A percentile compares a stretch with the other conserved stretches of the same genome.
phyloP scores from a whole-genome alignment of 257 asterid species.

The Thymus mandschuricus region DNA sequence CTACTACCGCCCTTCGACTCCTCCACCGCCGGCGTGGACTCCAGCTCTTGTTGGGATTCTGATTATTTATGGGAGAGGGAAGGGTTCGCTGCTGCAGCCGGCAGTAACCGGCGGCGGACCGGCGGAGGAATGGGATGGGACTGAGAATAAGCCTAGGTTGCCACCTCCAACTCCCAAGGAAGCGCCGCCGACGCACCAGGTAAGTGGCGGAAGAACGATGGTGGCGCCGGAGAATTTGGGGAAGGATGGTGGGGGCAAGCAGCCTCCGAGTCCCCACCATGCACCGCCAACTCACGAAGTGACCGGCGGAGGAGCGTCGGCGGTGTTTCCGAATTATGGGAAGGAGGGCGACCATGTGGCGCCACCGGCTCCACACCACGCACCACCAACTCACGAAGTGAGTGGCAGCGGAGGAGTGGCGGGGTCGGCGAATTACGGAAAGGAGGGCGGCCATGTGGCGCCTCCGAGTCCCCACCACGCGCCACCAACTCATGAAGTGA shows the following conservation, averaged over 20 bases:
- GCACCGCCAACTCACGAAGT: slow-evolving; percentile 23
- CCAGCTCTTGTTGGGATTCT: not conserved
- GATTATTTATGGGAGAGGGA: not conserved
- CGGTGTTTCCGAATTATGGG: not conserved
- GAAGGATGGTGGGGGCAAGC: not conserved
- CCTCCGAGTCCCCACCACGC: slow-evolving; percentile 27
- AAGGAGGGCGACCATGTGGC: not conserved
- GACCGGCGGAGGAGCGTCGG: slow-evolving; percentile 7
- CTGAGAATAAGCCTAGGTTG: no score
- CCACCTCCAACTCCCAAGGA: no score
- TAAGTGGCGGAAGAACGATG: not conserved
- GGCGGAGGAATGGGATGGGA: no score
- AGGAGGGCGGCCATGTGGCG: not conserved
- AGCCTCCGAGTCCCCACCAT: slow-evolving; percentile 26
- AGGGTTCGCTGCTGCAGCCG: not conserved
- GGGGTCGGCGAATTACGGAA: not conserved
- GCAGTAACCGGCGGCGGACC: no score
- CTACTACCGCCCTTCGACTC: not conserved
- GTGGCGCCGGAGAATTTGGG: not conserved
- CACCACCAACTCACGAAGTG: not conserved
- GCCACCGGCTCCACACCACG: not conserved
- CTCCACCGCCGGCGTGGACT: slow-evolving; percentile 22
- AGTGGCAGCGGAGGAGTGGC: not conserved
- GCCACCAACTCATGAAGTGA: slow-evolving; percentile 18
- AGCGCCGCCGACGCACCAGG: slow-evolving; percentile 5